These are phyloP conservation scores for Actinomortierella ambigua DNA, from an alignment of 371 early-diverging fungal genomes.

Conservation along the genomic window DNA sequence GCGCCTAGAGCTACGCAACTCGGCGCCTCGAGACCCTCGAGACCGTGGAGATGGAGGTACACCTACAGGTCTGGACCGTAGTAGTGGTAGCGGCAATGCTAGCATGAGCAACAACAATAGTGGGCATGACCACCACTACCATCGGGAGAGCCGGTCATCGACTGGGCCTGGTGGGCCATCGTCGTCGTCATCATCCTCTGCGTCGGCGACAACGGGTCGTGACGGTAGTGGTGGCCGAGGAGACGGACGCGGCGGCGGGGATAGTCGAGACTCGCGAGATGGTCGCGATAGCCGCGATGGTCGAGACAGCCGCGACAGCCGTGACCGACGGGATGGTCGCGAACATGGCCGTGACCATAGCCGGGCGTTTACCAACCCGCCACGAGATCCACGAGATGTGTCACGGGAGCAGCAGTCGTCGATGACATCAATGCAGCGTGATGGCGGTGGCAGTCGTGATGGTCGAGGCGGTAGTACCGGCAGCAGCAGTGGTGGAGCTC, in stretches of 20 bases:
- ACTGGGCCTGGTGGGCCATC: too few species aligned
- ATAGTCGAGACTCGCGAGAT: constrained; percentile 9
- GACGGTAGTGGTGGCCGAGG: constrained; percentile 6
- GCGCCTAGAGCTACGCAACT: constrained; percentile 33
- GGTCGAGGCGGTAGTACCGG: constrained; percentile 5
- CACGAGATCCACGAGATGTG: constrained; percentile 14
- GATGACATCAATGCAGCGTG: background rate
- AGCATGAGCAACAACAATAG: too few species aligned
- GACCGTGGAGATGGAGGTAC: constrained; percentile 20
- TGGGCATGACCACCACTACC: too few species aligned
- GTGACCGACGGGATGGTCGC: constrained; percentile 6
- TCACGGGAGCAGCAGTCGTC: constrained; percentile 1
- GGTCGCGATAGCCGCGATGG: background rate
- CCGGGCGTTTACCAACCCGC: constrained; percentile 5
- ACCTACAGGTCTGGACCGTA: constrained; percentile 5
- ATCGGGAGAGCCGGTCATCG: constrained; percentile 13
- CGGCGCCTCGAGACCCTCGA: constrained; percentile 36
- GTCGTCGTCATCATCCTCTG: too few species aligned
- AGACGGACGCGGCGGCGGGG: constrained; percentile 6
- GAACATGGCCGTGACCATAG: constrained; percentile 12
- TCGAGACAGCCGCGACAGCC: background rate
- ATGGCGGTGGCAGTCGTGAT: constrained; percentile 5
- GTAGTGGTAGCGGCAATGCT: constrained; percentile 16
- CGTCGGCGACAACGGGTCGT: background rate
- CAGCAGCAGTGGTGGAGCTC: background rate